Conservation (phyloP, 2,329 filamentous ascomycete genomes). For the Mycosphaerella sp. region DNA sequence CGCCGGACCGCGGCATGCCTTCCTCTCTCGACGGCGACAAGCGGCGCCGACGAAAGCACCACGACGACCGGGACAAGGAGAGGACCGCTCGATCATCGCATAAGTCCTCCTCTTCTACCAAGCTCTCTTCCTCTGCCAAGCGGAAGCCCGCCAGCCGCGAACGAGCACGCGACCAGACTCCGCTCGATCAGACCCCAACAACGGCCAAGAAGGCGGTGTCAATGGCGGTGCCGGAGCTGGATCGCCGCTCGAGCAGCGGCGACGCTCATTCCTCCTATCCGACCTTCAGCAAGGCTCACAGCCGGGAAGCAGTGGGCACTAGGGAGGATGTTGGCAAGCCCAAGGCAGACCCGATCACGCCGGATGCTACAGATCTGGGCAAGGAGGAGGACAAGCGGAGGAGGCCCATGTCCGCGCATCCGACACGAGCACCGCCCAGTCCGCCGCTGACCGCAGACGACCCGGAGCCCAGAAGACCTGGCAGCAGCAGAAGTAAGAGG, state of each 20-base stretch:
- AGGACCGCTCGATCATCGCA: conserved; percentile 20
- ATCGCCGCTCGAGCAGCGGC: conserved; percentile 35
- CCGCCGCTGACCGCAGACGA: conserved; percentile 43
- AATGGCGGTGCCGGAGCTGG: conserved; percentile 43
- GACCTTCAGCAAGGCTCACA: conserved; percentile 81
- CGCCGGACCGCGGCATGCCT: conserved; percentile 17
- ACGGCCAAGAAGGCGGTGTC: conserved; percentile 14
- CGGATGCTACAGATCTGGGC: conserved; percentile 41
- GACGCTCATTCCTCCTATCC: conserved; percentile 60
- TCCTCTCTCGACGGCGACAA: conserved; percentile 23
- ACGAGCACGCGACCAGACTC: conserved; percentile 25
- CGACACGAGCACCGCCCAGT: conserved; percentile 41
- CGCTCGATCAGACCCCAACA: conserved; percentile 2
- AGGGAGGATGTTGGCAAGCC: conserved; percentile 35
- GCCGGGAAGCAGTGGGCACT: conserved; percentile 73
- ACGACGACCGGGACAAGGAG: conserved; percentile 28
- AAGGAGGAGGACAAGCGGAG: conserved; percentile 27
- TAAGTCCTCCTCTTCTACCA: conserved; percentile 26
- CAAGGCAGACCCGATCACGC: conserved; percentile 33
- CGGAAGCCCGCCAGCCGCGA: conserved; percentile 26
- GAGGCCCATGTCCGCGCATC: conserved; percentile 23
- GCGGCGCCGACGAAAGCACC: conserved; percentile 28
- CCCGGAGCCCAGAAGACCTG: conserved; percentile 41
- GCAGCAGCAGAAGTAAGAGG: conserved; percentile 42
- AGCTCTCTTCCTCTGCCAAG: conserved; percentile 21